Base-by-base conservation (phyloP, 1,284 basidiomycete genomes). In the Retiboletus fuscus region DNA sequence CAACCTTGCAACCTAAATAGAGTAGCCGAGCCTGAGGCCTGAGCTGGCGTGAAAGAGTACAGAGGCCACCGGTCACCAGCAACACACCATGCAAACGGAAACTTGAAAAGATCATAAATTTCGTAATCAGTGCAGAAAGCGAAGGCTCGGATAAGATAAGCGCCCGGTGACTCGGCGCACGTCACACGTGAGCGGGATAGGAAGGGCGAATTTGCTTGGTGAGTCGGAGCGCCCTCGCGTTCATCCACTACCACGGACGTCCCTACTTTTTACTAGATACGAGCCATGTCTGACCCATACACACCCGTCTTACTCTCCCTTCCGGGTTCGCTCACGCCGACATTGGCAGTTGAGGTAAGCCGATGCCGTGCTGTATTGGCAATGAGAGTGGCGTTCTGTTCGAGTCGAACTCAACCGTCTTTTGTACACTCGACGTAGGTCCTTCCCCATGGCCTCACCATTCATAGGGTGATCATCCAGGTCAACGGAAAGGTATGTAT, bases 381-480 rank as follows among this genome's bases (percentile, higher is more conserved):
- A 61, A 26, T 18, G 46, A 62, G 62, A 64, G 69, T 28, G 39
- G 13, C 41, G 8, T 53, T 20, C 43, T 61, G 30, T 57, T 55
- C 28, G 16, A 26, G 8, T 43, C 22, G 22, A 34, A 28, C 30
- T 69, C 18, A n/a, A 34, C 28, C 24, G 6, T 16, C 20, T 13
- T n/a, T n/a, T 41, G 26, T 39, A 22, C 13, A 20, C 30, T 64
- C 34, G 2, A 20, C 11, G 6, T 73, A 92, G 91, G 82, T 93
- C 72, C 83, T 93, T 53, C 91, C 92, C 11, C 84, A 87, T 74
- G 92, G 92, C 16, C 81, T 93, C 70, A 92, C 91, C 18, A 84
- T 93, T 69, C 90, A 93, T 77, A 87, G 88, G 51, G 82, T 93
- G 73, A 86, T 89, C 73, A 87, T 92, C 41, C 89, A 91, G 76